These are phyloP conservation scores for Endotrypanum monterogeii DNA, from an alignment of 208 protist genomes.

Conservation along the genomic window DNA sequence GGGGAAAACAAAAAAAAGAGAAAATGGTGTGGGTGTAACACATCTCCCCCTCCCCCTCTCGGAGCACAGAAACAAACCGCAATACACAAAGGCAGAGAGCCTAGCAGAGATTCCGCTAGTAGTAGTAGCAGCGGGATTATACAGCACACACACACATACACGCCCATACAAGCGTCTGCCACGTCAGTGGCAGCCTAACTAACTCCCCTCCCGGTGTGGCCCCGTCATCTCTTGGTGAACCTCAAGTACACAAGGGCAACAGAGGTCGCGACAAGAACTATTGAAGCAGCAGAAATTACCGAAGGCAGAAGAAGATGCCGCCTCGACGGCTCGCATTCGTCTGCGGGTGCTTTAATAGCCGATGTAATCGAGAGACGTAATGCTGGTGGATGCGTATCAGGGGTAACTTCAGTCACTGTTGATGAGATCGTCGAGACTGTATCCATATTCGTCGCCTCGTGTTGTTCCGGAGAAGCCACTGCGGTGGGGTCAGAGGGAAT, in stretches of 20 bases:
- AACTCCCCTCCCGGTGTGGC: not conserved
- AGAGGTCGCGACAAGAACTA: not conserved
- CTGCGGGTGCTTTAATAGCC: not conserved
- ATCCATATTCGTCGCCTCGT: not conserved
- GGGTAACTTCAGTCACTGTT: not conserved
- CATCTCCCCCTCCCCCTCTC: no score
- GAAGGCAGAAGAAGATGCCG: not conserved
- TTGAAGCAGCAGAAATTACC: not conserved
- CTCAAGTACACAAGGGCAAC: not conserved
- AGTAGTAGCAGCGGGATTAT: no score
- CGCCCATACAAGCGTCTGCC: no score
- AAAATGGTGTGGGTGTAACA: no score
- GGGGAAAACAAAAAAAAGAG: no score
- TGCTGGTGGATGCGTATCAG: not conserved
- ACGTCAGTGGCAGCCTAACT: not conserved
- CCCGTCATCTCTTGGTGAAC: not conserved
- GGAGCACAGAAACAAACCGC: no score
- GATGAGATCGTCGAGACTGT: not conserved
- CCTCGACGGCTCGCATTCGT: not conserved
- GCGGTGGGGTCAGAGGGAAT: not conserved
- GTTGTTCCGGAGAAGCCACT: not conserved
- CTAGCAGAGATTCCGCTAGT: no score
- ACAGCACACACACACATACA: no score
- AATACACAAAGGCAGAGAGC: no score
- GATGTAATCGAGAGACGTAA: not conserved